Evolutionary conservation across 73 alveolate genomes (phyloP), one percentile per base, ranked within the genome.

Genomic region (Paramecium pentaurelia): DNA sequence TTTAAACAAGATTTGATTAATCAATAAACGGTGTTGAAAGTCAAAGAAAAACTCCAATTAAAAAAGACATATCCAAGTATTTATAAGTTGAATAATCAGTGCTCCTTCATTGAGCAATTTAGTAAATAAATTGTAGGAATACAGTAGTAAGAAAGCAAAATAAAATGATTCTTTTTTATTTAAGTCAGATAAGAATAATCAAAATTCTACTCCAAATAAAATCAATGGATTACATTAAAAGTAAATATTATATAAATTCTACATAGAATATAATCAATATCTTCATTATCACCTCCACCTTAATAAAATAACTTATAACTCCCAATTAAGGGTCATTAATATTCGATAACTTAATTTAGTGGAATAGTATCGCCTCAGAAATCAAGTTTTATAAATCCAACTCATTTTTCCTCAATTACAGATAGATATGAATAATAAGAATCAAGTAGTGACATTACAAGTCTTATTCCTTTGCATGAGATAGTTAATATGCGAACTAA

Each of bases 401-500:
- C 25, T 8, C 45, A 64, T 64, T 64, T 32, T 64, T 64, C 54
- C 16, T 28, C 10, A 64, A 28, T 64, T 16, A 64, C 91, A 80
- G 44, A 45, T 22, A 80, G 91, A 80, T 36, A 40, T 3, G 73
- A 64, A 25, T 12, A 28, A 64, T 30, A 64, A 64, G 42, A 64
- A 32, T 40, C 77, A 2, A 22, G 16, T 4, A 45, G 12, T n/a
- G 91, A 64, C 28, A 49, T 80, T 22, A 8, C 75, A 32, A 42
- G 58, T 10, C 27, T 80, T 22, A 42, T 80, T 18, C 91, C 91
- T 27, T 49, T 80, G 20, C 77, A 80, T 80, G 91, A 80, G 8
- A 47, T 80, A 25, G 91, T 80, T 25, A 80, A 80, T 80, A 25
- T 80, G 73, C 27, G 91, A 22, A 80, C 42, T 80, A 80, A 49